Percentiles rank a stretch among this genome's conserved stretches.
Evolutionary conservation across 2,329 filamentous ascomycete genomes (phyloP).

Genomic region (Colletotrichum nymphaeae): DNA sequence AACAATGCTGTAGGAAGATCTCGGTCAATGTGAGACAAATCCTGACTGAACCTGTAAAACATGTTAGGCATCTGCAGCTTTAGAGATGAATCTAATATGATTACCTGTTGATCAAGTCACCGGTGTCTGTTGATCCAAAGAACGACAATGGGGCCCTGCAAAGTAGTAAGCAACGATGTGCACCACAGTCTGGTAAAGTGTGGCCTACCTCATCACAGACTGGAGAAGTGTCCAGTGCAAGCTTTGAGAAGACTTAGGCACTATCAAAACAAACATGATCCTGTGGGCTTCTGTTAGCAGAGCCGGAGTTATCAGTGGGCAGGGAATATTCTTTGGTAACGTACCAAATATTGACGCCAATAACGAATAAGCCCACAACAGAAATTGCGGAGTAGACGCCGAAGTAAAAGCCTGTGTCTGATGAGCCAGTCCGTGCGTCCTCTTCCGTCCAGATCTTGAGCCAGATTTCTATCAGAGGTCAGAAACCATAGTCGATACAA

Average conservation of each 20-base stretch:
- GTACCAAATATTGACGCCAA: slow-evolving; percentile 13
- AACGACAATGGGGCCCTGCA: slow-evolving; percentile 30
- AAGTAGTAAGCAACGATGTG: neutral
- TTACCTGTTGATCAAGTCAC: slow-evolving; percentile 38
- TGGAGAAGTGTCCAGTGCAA: slow-evolving; percentile 16
- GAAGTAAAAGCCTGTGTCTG: slow-evolving; percentile 42
- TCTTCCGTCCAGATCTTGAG: slow-evolving; percentile 36
- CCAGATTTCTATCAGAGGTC: slow-evolving; percentile 11
- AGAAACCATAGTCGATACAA: neutral
- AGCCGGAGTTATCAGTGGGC: accelerated
- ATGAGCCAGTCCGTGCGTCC: slow-evolving; percentile 21
- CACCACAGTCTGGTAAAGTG: accelerated
- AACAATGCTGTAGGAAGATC: slow-evolving; percentile 34
- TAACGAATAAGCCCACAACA: slow-evolving; percentile 10
- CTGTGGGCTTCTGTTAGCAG: neutral
- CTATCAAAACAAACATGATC: slow-evolving; percentile 25
- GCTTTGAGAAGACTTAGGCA: slow-evolving; percentile 17
- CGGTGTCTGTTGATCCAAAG: slow-evolving; percentile 39
- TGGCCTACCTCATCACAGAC: slow-evolving; percentile 17
- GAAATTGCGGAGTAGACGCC: slow-evolving; percentile 35
- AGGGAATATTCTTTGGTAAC: neutral
- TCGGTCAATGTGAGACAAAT: slow-evolving; percentile 41
- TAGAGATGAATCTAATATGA: neutral
- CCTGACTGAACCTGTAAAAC: slow-evolving; percentile 40
- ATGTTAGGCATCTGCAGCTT: neutral